phyloP scores from a whole-genome alignment of 768 basidiomycete species.

The Pholiota conissans region DNA sequence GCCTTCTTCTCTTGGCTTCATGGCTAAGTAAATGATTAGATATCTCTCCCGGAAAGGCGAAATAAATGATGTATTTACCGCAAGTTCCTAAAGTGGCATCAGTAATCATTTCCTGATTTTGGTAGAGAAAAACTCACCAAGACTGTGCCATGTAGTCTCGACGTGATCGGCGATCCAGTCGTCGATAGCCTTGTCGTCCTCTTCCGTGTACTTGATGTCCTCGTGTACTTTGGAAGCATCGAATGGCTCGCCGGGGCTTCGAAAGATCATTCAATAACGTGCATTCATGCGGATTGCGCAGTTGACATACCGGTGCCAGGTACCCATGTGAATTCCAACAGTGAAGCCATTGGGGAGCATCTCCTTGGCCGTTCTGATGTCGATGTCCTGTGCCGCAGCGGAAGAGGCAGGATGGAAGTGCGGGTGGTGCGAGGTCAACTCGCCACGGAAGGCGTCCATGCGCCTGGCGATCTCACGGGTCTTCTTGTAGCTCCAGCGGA shows the following conservation, averaged over 20 bases:
- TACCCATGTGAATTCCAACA: constrained; percentile 73
- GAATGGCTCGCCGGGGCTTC: constrained; percentile 50
- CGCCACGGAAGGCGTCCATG: constrained; percentile 77
- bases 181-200: constrained; percentile 73
- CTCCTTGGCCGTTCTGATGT: constrained; percentile 66
- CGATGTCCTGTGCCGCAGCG: constrained; percentile 46
- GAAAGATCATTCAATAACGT: neutral
- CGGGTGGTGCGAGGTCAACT: constrained; percentile 71
- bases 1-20: constrained; percentile 67
- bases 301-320: constrained; percentile 48
- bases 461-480: constrained; percentile 69
- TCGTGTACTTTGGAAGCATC: constrained; percentile 58
- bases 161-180: constrained; percentile 72
- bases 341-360: constrained; percentile 61
- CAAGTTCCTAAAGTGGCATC: constrained; percentile 35
- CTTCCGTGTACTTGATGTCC: constrained; percentile 63
- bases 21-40: constrained; percentile 35
- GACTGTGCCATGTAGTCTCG: constrained; percentile 77
- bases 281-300: neutral
- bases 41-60: neutral
- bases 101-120: neutral
- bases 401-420: constrained; percentile 68
- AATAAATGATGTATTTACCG: constrained; percentile 28
- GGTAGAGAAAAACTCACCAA: constrained; percentile 35
- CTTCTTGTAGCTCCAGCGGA: constrained; percentile 79